phyloP scores from a whole-genome alignment of 176 grass and related monocot species.

The Triticum dicoccoides region DNA sequence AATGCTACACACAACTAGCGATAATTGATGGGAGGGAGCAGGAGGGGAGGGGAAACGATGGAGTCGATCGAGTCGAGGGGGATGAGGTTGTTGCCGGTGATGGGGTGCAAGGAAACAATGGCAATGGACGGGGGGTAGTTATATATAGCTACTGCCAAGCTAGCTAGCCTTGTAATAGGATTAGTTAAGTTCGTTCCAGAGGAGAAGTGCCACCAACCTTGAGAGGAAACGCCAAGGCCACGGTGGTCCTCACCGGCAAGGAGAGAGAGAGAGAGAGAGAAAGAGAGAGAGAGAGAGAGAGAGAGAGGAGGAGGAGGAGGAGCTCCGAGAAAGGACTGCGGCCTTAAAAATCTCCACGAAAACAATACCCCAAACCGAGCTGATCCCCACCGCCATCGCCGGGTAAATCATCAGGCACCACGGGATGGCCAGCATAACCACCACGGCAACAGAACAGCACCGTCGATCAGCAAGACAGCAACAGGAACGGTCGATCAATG shows the following conservation, averaged over 20 bases:
- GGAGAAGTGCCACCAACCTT: slow-evolving; percentile 74
- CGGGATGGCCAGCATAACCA: slow-evolving; percentile 36
- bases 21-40: too few relatives aligned
- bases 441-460: slow-evolving; percentile 36
- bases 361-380: slow-evolving; percentile 41
- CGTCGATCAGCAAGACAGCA: slow-evolving; percentile 16
- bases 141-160: neutral
- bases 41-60: too few relatives aligned
- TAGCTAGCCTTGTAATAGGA: slow-evolving; percentile 37
- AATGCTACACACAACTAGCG: too few relatives aligned
- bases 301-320: neutral
- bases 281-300: neutral
- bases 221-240: slow-evolving; percentile 31
- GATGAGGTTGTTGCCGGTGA: too few relatives aligned
- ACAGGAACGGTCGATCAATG: slow-evolving; percentile 14
- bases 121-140: too few relatives aligned
- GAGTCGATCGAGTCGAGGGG: too few relatives aligned
- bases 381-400: slow-evolving; percentile 18
- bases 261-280: neutral
- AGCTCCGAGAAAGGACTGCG: slow-evolving; percentile 33
- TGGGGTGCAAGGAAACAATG: too few relatives aligned
- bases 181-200: slow-evolving; percentile 49
- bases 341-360: slow-evolving; percentile 87
- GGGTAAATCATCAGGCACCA: neutral
- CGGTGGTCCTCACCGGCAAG: slow-evolving; percentile 16